phyloP scores from a whole-genome alignment of 108 stramenopile genomes.

The Ochromonas danica region DNA sequence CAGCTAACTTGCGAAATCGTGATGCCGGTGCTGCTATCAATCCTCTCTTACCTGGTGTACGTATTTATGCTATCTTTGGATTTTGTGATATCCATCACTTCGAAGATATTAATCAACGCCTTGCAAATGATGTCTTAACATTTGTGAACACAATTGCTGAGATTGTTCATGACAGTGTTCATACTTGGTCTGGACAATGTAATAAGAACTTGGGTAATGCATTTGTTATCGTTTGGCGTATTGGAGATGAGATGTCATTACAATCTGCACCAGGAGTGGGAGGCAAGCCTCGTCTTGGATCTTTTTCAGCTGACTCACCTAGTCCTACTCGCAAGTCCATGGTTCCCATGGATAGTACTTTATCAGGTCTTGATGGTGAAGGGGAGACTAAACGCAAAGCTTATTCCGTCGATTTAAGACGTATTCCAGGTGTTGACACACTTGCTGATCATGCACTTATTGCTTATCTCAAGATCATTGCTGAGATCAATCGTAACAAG shows the following conservation, averaged over 20 bases:
- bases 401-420: constrained; percentile 30
- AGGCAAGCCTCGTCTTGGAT: background rate
- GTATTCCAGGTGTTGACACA: constrained; percentile 38
- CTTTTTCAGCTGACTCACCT: background rate
- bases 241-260: constrained; percentile 47
- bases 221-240: constrained; percentile 90
- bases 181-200: constrained; percentile 81
- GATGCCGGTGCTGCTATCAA: constrained; percentile 63
- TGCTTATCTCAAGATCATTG: constrained; percentile 41
- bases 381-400: background rate
- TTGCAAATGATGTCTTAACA: constrained; percentile 87
- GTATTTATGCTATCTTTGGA: constrained; percentile 73
- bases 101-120: constrained; percentile 62
- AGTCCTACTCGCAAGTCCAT: background rate
- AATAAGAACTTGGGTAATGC: constrained; percentile 91
- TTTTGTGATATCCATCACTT: constrained; percentile 87
- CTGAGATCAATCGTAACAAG: constrained; percentile 38
- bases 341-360: background rate
- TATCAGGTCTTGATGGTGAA: background rate
- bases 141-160: constrained; percentile 86
- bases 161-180: constrained; percentile 80
- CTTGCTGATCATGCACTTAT: constrained; percentile 41
- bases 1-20: constrained; percentile 65
- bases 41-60: constrained; percentile 85
- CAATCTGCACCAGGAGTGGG: background rate